Evolutionary conservation across 768 basidiomycete species (phyloP), one percentile per base, ranked within the genome.

Genomic region (Pleurotus sapidus): DNA sequence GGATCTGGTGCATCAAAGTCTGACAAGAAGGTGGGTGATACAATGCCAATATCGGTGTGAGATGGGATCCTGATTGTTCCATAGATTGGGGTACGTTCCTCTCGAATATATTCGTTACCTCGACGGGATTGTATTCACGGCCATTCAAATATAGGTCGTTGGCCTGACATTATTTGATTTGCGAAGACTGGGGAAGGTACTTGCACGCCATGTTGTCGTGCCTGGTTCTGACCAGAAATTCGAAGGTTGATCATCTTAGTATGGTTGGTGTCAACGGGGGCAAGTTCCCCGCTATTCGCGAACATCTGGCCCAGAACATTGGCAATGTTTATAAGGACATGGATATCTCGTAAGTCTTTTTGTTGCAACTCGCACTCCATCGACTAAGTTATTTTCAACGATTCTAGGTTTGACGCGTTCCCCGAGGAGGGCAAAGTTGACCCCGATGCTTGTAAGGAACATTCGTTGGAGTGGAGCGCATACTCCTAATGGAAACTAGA

Each of bases 261-360:
- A 95, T 95, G 93, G 95, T 90, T 55, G 93, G 94, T 30, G 91
- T 92, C 47, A 91, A 88, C 68, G 93, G 93, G 39, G 81, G 78
- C 55, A 94, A 95, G 72, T 96, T 92, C 71, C 91, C 94, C 18
- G 87, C 82, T 42, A 95, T 96, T 63, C 82, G 90, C 57, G 70
- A 82, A 56, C 94, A 95, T 69, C 78, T 97, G 55, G 74, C 83
- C 50, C 80, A 89, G 64, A 95, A 96, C 64, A 95, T 96, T 61
- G 87, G 80, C 5, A 75, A 83, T 40, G 89, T 83, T 34, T 96
- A 96, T 78, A 91, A 86, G 66, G 91, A 92, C 59, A 87, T 96
- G 84, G 90, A 95, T 65, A 78, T 87, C 46, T 82, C 85, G 86
- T 93, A 72, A 62, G 89, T 68, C 5, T 6, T 14, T 5, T 24